These are phyloP conservation scores for Hanseniaspora mollemarum DNA, from an alignment of 805 yeast genomes.

Conservation along the genomic window DNA sequence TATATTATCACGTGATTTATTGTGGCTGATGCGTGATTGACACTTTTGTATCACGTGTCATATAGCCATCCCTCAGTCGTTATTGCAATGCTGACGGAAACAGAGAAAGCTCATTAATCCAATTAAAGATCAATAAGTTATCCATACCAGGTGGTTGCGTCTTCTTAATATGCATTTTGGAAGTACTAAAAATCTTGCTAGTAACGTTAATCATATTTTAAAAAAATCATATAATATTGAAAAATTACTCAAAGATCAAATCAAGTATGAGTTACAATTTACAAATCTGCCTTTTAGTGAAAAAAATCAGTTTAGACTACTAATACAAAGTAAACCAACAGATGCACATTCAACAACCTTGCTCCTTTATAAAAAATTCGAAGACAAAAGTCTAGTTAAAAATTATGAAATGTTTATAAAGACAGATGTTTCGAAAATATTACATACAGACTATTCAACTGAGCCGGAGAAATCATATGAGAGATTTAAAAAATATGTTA, in stretches of 20 bases:
- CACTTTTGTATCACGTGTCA: too few species aligned
- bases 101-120: too few species aligned
- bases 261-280: slow-evolving; percentile 3
- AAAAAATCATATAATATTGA: not conserved
- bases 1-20: too few species aligned
- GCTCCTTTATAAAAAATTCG: slow-evolving; percentile 2
- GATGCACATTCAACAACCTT: slow-evolving; percentile 1
- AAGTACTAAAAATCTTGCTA: not conserved
- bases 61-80: too few species aligned
- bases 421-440: not conserved
- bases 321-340: not conserved
- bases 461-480: not conserved
- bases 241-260: slow-evolving; percentile 7
- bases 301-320: slow-evolving; percentile 4
- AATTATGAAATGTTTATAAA: slow-evolving; percentile 9
- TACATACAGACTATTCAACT: not conserved
- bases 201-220: not conserved
- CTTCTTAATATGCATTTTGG: not conserved
- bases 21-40: too few species aligned
- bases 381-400: not conserved
- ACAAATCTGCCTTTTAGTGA: not conserved
- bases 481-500: not conserved
- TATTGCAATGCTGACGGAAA: too few species aligned
- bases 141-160: not conserved
- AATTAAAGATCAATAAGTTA: not conserved